Evolutionary conservation across 1,139 yeast species (phyloP), one percentile per base, ranked within the genome.

Genomic region (Pneumocystis oryctolagi): DNA sequence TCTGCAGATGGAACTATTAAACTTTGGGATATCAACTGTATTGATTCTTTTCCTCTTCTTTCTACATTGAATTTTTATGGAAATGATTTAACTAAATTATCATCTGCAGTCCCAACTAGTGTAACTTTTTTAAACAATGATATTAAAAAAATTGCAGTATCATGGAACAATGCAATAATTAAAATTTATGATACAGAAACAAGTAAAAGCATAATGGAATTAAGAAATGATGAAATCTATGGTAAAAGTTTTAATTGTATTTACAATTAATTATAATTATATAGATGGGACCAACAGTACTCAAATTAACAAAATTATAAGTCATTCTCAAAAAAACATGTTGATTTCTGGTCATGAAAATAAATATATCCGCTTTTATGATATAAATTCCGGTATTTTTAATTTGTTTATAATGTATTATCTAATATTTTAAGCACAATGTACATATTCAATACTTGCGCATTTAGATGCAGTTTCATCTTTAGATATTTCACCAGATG

Each of bases 331-430:
- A 35, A n/a, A 28, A 35, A 57, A 57, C 12, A 30, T 57, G 18
- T 35, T 57, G 25, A 57, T 57, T 57, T 57, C 59, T 35, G 59
- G 42, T 12, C 59, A 57, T 25, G 59, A 57, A 57, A 39, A 57
- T 39, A 35, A 39, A 39, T 57, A 57, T 39, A 57, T 57, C 25
- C 59, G 59, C 16, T 57, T 57, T 20, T 57, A 35, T 57, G 59
- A 57, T 39, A 57, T 57, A 35, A 39, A 57, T 39, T 57, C 59
- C 8, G 59, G 59, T 57, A 57, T n/a, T n/a, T n/a, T 3, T 30
- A 3, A 47, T 25, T 20, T 25, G 25, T 47, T 25, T 47, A 47
- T 47, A 4, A 20, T 28, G 14, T 8, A 25, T n/a, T 9, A 25
- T 5, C 42, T 57, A 39, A 57, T 39, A 12, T 39, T 35, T 20